Evolutionary conservation across 805 yeast species (phyloP).

Genomic region (Torulaspora maleeae): DNA sequence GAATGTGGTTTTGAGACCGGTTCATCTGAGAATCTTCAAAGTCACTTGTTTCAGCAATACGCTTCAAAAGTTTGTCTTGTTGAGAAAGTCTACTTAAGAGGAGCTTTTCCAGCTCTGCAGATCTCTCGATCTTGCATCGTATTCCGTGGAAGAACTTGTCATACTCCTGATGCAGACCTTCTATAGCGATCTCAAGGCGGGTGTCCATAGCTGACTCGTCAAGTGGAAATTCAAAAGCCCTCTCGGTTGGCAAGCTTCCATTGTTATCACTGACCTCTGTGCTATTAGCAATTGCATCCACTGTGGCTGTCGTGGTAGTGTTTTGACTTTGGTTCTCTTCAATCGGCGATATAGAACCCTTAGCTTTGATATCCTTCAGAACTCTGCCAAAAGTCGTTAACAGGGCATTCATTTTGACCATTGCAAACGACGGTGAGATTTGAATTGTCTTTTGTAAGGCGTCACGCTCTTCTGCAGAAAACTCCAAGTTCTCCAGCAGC

Average conservation of each 20-base stretch:
- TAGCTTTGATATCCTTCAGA: conserved; percentile 9
- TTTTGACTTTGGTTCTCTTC: background rate
- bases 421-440: conserved; percentile 24
- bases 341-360: background rate
- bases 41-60: conserved; percentile 2
- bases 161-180: conserved; percentile 30
- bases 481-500: conserved; percentile 14
- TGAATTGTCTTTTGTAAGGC: conserved; percentile 20
- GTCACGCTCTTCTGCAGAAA: conserved; percentile 21
- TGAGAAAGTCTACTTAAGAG: conserved; percentile 22
- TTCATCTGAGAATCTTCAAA: background rate
- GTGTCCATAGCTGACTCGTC: conserved; percentile 21
- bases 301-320: background rate
- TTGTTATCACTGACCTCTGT: conserved; percentile 14
- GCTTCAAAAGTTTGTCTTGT: conserved; percentile 20
- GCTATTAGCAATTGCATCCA: conserved; percentile 21
- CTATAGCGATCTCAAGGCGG: conserved; percentile 27
- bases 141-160: conserved; percentile 28
- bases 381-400: conserved; percentile 18
- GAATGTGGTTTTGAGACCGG: background rate
- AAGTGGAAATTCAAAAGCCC: background rate
- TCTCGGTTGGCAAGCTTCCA: background rate
- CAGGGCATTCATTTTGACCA: conserved; percentile 31
- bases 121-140: conserved; percentile 19
- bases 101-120: conserved; percentile 18